These are phyloP conservation scores for Basipetospora chlamydospora DNA, from an alignment of 2,329 filamentous ascomycete species.

Conservation along the genomic window DNA sequence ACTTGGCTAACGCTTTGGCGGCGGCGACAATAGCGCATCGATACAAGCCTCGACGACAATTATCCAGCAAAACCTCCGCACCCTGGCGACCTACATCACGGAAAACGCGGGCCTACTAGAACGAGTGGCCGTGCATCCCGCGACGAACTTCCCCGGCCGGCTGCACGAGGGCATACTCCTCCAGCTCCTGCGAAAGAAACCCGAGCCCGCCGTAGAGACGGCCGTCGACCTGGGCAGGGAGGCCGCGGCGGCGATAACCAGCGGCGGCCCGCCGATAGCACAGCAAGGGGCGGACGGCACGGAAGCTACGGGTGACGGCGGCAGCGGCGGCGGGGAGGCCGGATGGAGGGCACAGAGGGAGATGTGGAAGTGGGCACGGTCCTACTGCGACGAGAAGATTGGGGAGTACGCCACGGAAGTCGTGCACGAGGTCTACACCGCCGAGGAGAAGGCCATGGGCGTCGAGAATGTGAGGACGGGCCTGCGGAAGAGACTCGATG, in stretches of 20 bases:
- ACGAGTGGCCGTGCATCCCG: slow-evolving; percentile 59
- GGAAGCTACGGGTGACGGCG: no score
- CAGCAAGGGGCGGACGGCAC: slow-evolving; percentile 5
- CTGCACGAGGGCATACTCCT: slow-evolving; percentile 52
- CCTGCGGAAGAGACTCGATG: slow-evolving; percentile 39
- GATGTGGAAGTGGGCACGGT: slow-evolving; percentile 38
- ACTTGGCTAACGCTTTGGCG: neutral
- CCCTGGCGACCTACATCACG: slow-evolving; percentile 49
- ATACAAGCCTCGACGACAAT: slow-evolving; percentile 59
- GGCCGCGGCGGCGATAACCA: slow-evolving; percentile 20
- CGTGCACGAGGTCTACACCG: slow-evolving; percentile 51
- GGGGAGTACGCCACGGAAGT: slow-evolving; percentile 26
- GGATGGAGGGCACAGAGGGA: slow-evolving; percentile 26
- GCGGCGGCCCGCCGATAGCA: no score
- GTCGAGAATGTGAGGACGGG: slow-evolving; percentile 60
- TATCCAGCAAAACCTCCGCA: slow-evolving; percentile 54
- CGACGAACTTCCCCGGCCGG: slow-evolving; percentile 58
- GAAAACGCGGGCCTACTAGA: slow-evolving; percentile 54
- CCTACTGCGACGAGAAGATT: slow-evolving; percentile 26
- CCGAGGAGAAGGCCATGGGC: slow-evolving; percentile 52
- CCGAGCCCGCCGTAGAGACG: slow-evolving; percentile 63
- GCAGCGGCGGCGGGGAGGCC: slow-evolving; percentile 11
- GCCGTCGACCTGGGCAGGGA: slow-evolving; percentile 52
- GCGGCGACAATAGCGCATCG: slow-evolving; percentile 37
- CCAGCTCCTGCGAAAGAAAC: slow-evolving; percentile 66